These are phyloP conservation scores for Penicillium sp. DNA, from an alignment of 2,329 filamentous ascomycete species.

Conservation along the genomic window DNA sequence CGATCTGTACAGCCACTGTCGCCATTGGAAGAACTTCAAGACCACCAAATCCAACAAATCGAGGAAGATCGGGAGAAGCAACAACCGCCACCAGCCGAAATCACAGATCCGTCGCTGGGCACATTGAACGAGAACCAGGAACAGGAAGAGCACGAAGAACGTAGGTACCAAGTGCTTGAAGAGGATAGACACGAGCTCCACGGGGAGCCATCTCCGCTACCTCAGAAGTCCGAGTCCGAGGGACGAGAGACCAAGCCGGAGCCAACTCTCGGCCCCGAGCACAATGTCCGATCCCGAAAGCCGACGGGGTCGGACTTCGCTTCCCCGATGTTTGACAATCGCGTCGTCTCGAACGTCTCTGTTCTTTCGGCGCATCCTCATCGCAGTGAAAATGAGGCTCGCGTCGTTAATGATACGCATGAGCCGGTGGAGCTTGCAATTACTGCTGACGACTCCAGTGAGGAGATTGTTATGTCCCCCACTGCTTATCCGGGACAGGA, in stretches of 20 bases:
- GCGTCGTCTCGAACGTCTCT: constrained; percentile 9
- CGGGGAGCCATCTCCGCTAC: neutral
- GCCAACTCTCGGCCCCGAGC: neutral
- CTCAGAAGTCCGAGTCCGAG: neutral
- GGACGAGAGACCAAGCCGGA: neutral
- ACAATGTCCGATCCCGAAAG: constrained; percentile 14
- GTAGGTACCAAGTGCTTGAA: neutral
- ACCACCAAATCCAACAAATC: neutral
- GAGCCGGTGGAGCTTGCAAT: constrained; percentile 38
- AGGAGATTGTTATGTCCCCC: constrained; percentile 51
- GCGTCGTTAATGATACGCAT: constrained; percentile 23
- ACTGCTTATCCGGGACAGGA: constrained; percentile 52
- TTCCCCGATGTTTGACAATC: neutral
- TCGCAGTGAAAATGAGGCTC: constrained; percentile 20
- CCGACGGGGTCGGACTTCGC: neutral
- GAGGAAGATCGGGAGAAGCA: constrained; percentile 1
- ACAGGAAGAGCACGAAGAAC: constrained; percentile 1
- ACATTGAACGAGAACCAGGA: constrained; percentile 1
- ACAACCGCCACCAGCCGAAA: neutral
- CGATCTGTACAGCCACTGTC: constrained; percentile 1
- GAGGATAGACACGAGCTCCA: neutral
- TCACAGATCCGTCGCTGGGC: neutral
- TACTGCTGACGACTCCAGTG: constrained; percentile 40
- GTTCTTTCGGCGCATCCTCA: constrained; percentile 19
- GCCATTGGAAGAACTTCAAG: neutral